phyloP scores from a whole-genome alignment of 148 eudicot genomes.

The Arbutus unedo region DNA sequence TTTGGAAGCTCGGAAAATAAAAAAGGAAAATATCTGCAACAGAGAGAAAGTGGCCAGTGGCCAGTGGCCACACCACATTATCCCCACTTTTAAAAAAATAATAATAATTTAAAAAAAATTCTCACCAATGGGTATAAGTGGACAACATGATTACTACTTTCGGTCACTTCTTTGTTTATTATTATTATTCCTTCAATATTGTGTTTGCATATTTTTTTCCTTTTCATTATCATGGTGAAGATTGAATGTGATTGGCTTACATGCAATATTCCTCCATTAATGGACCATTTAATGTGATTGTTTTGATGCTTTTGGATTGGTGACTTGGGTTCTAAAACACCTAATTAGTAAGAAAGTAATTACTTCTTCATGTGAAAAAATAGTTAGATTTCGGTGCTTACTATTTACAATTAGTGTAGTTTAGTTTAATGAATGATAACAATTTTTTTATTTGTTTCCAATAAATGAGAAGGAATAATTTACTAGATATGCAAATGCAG shows the following conservation, averaged over 20 bases:
- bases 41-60: neutral
- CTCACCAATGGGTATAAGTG: slow-evolving; percentile 1
- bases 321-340: neutral
- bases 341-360: neutral
- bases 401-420: neutral
- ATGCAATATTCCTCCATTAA: neutral
- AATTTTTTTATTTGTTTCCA: no score
- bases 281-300: neutral
- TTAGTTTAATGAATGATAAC: no score
- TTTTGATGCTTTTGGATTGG: neutral
- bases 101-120: neutral
- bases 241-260: neutral
- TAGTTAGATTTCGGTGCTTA: neutral
- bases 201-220: no score
- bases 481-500: no score
- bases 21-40: neutral
- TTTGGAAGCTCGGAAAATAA: neutral
- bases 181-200: neutral
- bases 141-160: slow-evolving; percentile 6
- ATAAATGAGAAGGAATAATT: no score
- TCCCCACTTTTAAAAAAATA: neutral
- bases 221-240: neutral
- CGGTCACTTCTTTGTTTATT: neutral
- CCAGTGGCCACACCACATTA: neutral
- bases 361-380: no score